phyloP scores from a whole-genome alignment of 73 alveolate genomes.

The Tetrahymena thermophila region DNA sequence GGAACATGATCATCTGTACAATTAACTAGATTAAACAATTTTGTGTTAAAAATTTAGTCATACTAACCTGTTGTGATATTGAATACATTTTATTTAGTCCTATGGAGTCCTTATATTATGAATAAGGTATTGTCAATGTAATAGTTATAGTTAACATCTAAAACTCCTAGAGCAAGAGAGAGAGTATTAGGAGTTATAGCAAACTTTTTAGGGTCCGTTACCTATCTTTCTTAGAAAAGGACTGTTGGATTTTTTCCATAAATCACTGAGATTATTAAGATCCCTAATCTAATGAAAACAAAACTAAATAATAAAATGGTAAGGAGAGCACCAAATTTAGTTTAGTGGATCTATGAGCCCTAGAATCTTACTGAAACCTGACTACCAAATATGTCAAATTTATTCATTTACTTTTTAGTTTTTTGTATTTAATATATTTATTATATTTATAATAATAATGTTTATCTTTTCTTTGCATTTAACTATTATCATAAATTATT shows the following conservation, averaged over 20 bases:
- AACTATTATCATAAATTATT: too few relatives aligned
- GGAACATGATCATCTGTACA: background rate
- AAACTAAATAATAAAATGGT: background rate
- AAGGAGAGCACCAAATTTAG: background rate
- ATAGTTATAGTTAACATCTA: background rate
- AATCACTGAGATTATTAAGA: background rate
- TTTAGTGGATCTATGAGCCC: background rate
- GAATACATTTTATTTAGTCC: background rate
- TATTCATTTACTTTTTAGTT: background rate
- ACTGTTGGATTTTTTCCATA: background rate
- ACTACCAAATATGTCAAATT: background rate
- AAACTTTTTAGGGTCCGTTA: background rate
- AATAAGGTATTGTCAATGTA: background rate
- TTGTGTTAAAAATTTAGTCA: background rate
- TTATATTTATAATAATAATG: too few relatives aligned
- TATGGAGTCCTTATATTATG: background rate
- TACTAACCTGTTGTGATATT: background rate
- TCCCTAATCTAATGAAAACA: background rate
- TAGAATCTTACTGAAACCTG: background rate
- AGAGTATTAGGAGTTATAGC: background rate
- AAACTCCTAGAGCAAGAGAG: background rate
- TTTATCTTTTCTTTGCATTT: too few relatives aligned
- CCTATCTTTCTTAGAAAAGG: background rate
- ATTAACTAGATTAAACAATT: background rate
- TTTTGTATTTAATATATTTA: background rate